Conservation (phyloP, 768 basidiomycete species). For the Collybia sp. region DNA sequence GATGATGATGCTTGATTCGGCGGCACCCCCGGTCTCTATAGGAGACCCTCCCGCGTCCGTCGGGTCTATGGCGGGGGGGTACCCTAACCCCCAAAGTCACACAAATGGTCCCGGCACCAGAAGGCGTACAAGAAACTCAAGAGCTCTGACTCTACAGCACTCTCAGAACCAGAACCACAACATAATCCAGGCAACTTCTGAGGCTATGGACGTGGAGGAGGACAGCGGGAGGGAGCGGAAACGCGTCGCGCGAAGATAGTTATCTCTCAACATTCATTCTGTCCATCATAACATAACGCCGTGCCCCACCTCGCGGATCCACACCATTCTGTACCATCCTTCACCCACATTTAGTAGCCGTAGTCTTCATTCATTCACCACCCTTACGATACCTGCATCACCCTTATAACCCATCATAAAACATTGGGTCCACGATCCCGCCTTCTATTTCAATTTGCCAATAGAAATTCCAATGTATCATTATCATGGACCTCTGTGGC, state of each 20-base stretch:
- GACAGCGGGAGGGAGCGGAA: slow-evolving; percentile 71
- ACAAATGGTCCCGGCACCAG: slow-evolving; percentile 20
- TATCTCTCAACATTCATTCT: not conserved
- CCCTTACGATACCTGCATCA: not conserved
- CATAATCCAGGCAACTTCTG: slow-evolving; percentile 27
- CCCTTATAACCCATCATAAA: not conserved
- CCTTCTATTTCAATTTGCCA: too few species aligned
- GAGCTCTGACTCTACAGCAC: slow-evolving; percentile 26
- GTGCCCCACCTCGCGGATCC: not conserved
- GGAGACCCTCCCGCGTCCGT: slow-evolving; percentile 32
- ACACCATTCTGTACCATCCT: not conserved
- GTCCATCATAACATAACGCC: not conserved
- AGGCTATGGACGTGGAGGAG: slow-evolving; percentile 76
- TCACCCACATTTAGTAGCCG: not conserved
- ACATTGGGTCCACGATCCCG: not conserved
- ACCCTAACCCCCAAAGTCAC: slow-evolving; percentile 11
- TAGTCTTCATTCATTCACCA: not conserved
- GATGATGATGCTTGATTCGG: slow-evolving; percentile 71
- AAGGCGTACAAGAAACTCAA: slow-evolving; percentile 52
- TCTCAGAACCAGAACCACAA: slow-evolving; percentile 34
- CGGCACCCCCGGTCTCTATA: slow-evolving; percentile 32
- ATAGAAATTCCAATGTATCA: too few species aligned
- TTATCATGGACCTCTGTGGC: too few species aligned
- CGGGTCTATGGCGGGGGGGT: not conserved
- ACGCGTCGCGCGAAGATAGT: slow-evolving; percentile 60